phyloP scores from a whole-genome alignment of 208 protist genomes.

The Leishmania lainsoni region DNA sequence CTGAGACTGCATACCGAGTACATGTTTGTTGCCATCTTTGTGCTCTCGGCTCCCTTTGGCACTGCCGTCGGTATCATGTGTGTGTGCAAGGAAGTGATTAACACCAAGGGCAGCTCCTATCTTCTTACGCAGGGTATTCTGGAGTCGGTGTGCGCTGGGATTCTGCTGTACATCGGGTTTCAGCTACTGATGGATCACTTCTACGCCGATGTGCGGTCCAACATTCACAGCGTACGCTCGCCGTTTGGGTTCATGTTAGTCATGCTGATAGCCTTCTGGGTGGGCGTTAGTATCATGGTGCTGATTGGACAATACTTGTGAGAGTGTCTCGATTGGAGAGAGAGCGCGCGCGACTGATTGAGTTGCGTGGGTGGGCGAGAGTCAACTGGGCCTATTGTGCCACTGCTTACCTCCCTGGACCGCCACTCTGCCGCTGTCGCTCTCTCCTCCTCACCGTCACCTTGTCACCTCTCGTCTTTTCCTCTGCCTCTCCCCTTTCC shows the following conservation, averaged over 20 bases:
- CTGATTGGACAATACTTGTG: constrained; percentile 38
- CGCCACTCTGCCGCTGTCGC: not conserved
- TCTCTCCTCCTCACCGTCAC: not conserved
- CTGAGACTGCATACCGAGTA: constrained; percentile 38
- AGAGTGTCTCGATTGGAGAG: not conserved
- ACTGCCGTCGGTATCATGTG: constrained; percentile 34
- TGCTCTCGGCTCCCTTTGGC: constrained; percentile 58
- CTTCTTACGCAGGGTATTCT: constrained; percentile 49
- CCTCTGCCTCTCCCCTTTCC: not conserved
- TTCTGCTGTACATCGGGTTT: constrained; percentile 71
- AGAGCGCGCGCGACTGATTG: not conserved
- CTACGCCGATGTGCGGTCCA: constrained; percentile 33
- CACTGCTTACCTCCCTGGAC: not conserved
- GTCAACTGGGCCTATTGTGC: not conserved
- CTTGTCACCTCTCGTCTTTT: not conserved
- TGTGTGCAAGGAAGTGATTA: constrained; percentile 29
- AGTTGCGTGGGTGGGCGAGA: not conserved
- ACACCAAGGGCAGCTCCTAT: constrained; percentile 38
- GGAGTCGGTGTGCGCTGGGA: constrained; percentile 58
- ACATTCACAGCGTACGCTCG: constrained; percentile 11
- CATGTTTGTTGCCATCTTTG: constrained; percentile 44
- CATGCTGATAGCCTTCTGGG: constrained; percentile 54
- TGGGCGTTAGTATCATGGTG: constrained; percentile 44
- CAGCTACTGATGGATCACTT: constrained; percentile 65
- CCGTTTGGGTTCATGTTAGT: constrained; percentile 13